Base-by-base conservation (phyloP, 306 rosid genomes). In the Vigna trinervia region DNA sequence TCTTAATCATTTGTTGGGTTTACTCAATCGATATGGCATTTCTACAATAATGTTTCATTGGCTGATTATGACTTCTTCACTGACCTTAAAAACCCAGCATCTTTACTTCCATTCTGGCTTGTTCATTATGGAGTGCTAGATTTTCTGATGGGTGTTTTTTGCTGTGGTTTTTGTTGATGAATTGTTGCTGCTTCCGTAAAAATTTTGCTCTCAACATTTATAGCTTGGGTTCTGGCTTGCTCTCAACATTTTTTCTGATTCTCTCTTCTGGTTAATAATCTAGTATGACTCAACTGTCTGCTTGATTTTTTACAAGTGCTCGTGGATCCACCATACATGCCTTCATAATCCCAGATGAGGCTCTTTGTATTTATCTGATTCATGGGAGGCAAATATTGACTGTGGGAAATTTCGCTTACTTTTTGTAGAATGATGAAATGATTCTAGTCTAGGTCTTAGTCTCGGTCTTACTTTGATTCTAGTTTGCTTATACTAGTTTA, bases 301-400 rank as follows among this genome's bases (percentile, higher is more conserved):
- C 78, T 80, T 61, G 41, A 12, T 73, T 73, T 83, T 19, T 26
- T 0, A 4, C 8, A 5, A 30, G 19, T 30, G 10, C 66, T 14
- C 2, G 14, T 15, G 3, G n/a, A 46, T 58, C 73, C 47, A 54
- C 68, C 14, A 46, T 45, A 39, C 68, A n/a, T 83, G 82, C 89
- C 85, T 81, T 79, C 88, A 47, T 79, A 86, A 80, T 82, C 89
- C 88, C 87, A 46, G 85, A 80, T 78, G 84, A 73, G 80, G 62
- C 77, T 60, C 41, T 77, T 52, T 65, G 69, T 69, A 69, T 85
- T 84, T 78, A 79, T 85, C 83, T 84, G 89, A 76, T 85, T 83
- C 84, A 82, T 82, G 82, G 78, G 67, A 85, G 82, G 88, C 84
- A 66, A 51, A 85, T 17, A 85, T 57, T 52, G 67, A 45, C 4